phyloP scores from a whole-genome alignment of 1,139 yeast genomes.

The Lodderomyces margitis region DNA sequence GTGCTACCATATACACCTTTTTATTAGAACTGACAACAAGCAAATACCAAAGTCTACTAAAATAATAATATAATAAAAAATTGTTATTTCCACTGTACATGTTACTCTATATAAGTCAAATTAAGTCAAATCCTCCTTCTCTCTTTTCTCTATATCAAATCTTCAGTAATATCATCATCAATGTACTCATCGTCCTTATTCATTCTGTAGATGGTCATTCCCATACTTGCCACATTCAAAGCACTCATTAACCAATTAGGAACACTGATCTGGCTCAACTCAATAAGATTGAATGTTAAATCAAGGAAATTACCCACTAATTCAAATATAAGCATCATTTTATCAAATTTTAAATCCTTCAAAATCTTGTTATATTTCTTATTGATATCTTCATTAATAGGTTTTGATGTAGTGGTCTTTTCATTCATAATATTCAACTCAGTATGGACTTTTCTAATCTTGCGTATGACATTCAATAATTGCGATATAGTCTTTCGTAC shows the following conservation, averaged over 20 bases:
- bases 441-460: constrained; percentile 37
- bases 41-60: too few species aligned
- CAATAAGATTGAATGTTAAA: constrained; percentile 42
- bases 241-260: constrained; percentile 47
- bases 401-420: constrained; percentile 14
- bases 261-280: constrained; percentile 34
- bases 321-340: constrained; percentile 43
- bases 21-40: too few species aligned
- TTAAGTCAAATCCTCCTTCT: too few species aligned
- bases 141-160: constrained; percentile 28
- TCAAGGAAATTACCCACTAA: constrained; percentile 46
- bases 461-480: constrained; percentile 39
- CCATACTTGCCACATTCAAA: constrained; percentile 46
- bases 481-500: constrained; percentile 45
- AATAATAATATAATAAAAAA: too few species aligned
- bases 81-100: too few species aligned
- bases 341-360: constrained; percentile 45
- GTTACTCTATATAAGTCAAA: too few species aligned
- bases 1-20: too few species aligned
- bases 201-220: constrained; percentile 51
- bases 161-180: constrained; percentile 48
- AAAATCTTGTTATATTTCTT: constrained; percentile 41
- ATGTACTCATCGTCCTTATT: constrained; percentile 50
- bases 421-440: constrained; percentile 35
- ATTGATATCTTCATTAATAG: constrained; percentile 27